A percentile compares a stretch with the other conserved stretches of the same genome.
These are phyloP conservation scores for Mycena haematopus DNA, from an alignment of 768 basidiomycete genomes.

Conservation along the genomic window DNA sequence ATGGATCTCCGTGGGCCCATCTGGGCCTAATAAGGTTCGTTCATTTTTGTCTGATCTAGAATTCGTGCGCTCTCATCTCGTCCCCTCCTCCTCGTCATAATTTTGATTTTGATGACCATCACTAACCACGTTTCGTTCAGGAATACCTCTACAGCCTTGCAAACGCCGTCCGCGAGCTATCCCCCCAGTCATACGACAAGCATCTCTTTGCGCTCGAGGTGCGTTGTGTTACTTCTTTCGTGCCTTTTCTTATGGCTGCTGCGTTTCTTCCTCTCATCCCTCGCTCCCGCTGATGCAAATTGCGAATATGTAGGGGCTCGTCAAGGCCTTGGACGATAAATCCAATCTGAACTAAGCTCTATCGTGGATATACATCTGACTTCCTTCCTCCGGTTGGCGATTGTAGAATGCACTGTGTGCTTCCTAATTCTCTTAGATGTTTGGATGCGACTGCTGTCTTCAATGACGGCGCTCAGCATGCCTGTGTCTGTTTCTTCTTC, in stretches of 20 bases:
- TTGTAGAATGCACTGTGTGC: no score
- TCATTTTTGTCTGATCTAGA: neutral
- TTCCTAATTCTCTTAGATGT: no score
- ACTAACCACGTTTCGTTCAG: slow-evolving; percentile 43
- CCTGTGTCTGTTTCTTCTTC: no score
- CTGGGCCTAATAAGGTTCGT: slow-evolving; percentile 85
- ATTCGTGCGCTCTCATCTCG: no score
- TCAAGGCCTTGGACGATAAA: neutral
- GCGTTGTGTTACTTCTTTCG: slow-evolving; percentile 18
- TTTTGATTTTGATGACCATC: neutral
- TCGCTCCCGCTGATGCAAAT: neutral
- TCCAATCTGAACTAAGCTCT: no score
- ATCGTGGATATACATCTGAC: no score
- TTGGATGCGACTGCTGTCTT: no score
- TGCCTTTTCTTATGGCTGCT: neutral
- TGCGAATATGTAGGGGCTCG: neutral
- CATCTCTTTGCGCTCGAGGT: slow-evolving; percentile 84
- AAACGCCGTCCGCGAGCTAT: slow-evolving; percentile 72
- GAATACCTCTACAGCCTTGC: slow-evolving; percentile 88
- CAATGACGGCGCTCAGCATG: no score
- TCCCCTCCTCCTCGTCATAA: no score
- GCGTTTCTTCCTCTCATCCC: no score
- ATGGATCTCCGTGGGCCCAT: slow-evolving; percentile 80
- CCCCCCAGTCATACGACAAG: slow-evolving; percentile 75
- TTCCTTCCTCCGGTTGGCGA: no score